These are phyloP conservation scores for Trapa incisa DNA, from an alignment of 345 rosid species.

Conservation along the genomic window DNA sequence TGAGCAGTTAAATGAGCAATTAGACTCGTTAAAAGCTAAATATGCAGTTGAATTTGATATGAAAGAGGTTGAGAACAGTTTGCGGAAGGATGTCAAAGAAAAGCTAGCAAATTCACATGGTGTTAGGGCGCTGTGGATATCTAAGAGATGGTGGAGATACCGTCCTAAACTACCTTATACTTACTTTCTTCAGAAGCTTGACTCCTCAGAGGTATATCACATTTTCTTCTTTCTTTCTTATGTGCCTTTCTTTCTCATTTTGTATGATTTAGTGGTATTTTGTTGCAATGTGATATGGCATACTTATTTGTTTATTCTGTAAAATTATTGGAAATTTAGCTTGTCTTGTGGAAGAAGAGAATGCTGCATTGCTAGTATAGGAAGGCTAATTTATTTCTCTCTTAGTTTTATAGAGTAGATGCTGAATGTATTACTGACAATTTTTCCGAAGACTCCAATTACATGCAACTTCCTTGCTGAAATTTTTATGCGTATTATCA, in stretches of 20 bases:
- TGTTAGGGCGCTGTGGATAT: constrained; percentile 81
- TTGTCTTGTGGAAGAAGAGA: background rate
- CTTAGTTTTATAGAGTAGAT: background rate
- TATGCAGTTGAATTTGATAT: constrained; percentile 94
- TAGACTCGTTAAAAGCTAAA: constrained; percentile 48
- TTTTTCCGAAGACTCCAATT: background rate
- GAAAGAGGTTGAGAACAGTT: constrained; percentile 94
- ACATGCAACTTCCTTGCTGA: background rate
- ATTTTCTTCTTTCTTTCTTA: constrained; percentile 1
- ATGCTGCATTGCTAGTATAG: background rate
- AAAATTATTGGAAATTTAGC: background rate
- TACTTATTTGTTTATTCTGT: background rate
- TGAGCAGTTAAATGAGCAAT: constrained; percentile 56
- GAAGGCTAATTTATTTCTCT: background rate
- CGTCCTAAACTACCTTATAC: constrained; percentile 90
- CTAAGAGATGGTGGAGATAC: constrained; percentile 98
- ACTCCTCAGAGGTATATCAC: constrained; percentile 60
- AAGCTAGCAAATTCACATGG: constrained; percentile 50
- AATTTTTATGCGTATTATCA: background rate
- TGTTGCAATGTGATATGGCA: background rate
- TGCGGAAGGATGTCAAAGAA: constrained; percentile 62
- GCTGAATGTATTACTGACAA: background rate
- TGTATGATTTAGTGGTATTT: background rate
- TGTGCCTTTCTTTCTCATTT: background rate
- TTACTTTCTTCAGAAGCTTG: constrained; percentile 87